Evolutionary conservation across 257 asterid species (phyloP).

Genomic region (Fraxinus americana): DNA sequence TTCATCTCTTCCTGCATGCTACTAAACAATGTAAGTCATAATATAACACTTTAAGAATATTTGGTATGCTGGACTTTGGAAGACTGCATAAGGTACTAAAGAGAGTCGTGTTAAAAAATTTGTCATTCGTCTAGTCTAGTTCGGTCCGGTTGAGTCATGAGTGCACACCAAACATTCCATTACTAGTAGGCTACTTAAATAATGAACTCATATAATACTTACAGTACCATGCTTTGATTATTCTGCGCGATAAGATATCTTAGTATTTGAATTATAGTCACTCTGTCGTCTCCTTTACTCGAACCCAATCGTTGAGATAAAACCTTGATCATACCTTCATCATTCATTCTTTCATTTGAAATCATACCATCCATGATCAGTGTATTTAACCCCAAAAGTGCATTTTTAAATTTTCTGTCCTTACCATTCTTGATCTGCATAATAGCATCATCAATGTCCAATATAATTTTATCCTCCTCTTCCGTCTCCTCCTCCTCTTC

Average conservation of each 20-base stretch:
- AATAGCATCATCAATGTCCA: slow-evolving; percentile 54
- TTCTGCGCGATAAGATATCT: slow-evolving; percentile 41
- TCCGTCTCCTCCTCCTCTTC: slow-evolving; percentile 30
- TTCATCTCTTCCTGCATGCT: slow-evolving; percentile 82
- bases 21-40: slow-evolving; percentile 35
- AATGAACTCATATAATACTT: not conserved
- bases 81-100: not conserved
- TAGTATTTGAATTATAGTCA: slow-evolving; percentile 50
- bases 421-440: slow-evolving; percentile 48
- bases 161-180: too few relatives aligned
- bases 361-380: slow-evolving; percentile 50
- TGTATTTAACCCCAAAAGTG: slow-evolving; percentile 44
- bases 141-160: not conserved
- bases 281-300: slow-evolving; percentile 47
- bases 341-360: slow-evolving; percentile 35
- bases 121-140: not conserved
- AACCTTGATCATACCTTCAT: slow-evolving; percentile 54
- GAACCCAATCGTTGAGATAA: slow-evolving; percentile 51
- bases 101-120: not conserved
- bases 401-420: slow-evolving; percentile 48
- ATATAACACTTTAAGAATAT: not conserved
- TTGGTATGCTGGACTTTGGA: not conserved
- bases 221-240: slow-evolving; percentile 61
- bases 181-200: not conserved
- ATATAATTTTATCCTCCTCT: slow-evolving; percentile 38